Conservation (phyloP, 108 stramenopile species). For the Nitzschia palea region DNA sequence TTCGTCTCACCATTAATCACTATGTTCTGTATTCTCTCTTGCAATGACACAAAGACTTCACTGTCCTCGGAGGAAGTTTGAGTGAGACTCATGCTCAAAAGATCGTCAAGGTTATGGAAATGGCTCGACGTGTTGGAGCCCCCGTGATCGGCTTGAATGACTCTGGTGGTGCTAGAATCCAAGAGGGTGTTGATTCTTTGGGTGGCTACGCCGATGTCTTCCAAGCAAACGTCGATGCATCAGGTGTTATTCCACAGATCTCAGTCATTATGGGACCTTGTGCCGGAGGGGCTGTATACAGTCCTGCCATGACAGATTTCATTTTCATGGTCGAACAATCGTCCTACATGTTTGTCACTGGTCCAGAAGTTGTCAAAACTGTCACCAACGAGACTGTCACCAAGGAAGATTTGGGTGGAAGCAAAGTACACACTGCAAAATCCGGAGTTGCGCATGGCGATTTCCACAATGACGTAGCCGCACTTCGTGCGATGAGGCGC, state of each 20-base stretch:
- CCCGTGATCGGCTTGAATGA: conserved; percentile 99
- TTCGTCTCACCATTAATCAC: too few relatives aligned
- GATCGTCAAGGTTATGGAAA: conserved; percentile 99
- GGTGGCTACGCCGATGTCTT: conserved; percentile 98
- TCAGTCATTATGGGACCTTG: conserved; percentile 92
- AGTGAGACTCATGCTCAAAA: conserved; percentile 97
- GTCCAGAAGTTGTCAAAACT: conserved; percentile 99
- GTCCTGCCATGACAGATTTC: conserved; percentile 99
- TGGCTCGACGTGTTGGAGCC: conserved; percentile 90
- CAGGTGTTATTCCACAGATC: conserved; percentile 94
- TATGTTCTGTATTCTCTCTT: too few relatives aligned
- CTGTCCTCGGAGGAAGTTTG: conserved; percentile 96
- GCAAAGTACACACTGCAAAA: conserved; percentile 87
- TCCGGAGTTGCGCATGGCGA: conserved; percentile 95
- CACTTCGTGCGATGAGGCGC: conserved; percentile 86
- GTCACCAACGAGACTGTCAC: conserved; percentile 98
- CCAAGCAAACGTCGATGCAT: conserved; percentile 96
- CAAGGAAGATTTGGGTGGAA: conserved; percentile 98
- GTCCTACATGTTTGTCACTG: conserved; percentile 99
- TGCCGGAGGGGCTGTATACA: conserved; percentile 91
- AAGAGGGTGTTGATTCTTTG: conserved; percentile 98
- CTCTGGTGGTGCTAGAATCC: conserved; percentile 98
- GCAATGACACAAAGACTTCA: conserved; percentile 81
- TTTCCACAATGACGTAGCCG: conserved; percentile 95
- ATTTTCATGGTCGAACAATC: conserved; percentile 97